phyloP scores from a whole-genome alignment of 192 early-diverging fungal genomes.

The Coemansia sp. region DNA sequence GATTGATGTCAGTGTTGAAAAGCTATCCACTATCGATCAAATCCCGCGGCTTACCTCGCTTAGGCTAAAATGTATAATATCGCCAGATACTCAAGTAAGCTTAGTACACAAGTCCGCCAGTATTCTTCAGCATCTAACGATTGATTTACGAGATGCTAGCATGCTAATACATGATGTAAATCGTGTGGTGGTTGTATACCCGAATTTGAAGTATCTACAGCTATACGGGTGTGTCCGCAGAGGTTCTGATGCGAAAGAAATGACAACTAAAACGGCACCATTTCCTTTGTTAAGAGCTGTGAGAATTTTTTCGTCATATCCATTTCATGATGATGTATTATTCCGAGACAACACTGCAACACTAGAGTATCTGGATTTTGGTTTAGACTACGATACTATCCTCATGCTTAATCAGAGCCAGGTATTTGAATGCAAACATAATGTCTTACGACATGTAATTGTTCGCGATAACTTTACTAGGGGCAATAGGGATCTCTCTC shows the following conservation, averaged over 20 bases:
- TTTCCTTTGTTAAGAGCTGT: not conserved
- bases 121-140: not conserved
- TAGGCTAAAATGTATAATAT: not conserved
- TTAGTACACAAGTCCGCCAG: not conserved
- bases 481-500: not conserved
- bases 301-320: not conserved
- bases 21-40: not conserved
- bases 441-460: not conserved
- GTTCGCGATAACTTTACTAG: not conserved
- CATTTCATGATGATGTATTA: slow-evolving; percentile 4
- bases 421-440: not conserved
- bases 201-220: not conserved
- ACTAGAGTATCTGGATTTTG: not conserved
- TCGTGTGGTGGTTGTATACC: not conserved
- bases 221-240: not conserved
- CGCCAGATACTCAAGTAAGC: not conserved
- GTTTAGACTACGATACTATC: not conserved
- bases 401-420: not conserved
- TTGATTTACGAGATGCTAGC: not conserved
- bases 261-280: not conserved
- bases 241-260: no score
- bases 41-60: not conserved
- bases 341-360: slow-evolving; percentile 5
- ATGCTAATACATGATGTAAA: not conserved
- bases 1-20: not conserved